phyloP scores from a whole-genome alignment of 2,329 filamentous ascomycete genomes.

The Colletotrichum lentis region DNA sequence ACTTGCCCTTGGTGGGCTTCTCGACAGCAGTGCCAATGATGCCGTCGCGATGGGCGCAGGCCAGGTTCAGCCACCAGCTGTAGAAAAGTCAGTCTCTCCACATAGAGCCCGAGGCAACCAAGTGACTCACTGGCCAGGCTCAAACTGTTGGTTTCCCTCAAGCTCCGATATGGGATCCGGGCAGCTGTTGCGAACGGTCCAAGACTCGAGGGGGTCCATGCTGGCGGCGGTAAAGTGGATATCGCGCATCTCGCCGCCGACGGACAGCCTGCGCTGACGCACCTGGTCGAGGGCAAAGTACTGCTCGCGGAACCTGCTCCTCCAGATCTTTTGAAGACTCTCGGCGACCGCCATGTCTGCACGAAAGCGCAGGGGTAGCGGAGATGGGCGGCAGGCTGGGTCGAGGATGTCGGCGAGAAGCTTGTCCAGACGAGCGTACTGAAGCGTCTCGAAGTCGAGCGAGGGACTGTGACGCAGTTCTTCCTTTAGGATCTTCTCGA shows the following conservation, averaged over 20 bases:
- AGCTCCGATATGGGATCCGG: slow-evolving; percentile 49
- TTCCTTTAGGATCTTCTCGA: slow-evolving; percentile 51
- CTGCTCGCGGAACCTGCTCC: slow-evolving; percentile 53
- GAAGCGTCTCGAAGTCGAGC: slow-evolving; percentile 53
- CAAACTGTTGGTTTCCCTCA: slow-evolving; percentile 53
- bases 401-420: slow-evolving; percentile 52
- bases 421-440: slow-evolving; percentile 53
- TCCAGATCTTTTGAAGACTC: slow-evolving; percentile 54
- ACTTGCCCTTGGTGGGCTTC: slow-evolving; percentile 56
- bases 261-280: slow-evolving; percentile 49
- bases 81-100: slow-evolving; percentile 37
- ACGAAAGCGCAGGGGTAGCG: slow-evolving; percentile 45
- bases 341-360: slow-evolving; percentile 50
- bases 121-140: slow-evolving; percentile 58
- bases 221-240: slow-evolving; percentile 50
- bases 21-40: slow-evolving; percentile 58
- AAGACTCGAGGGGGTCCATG: slow-evolving; percentile 46
- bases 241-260: slow-evolving; percentile 52
- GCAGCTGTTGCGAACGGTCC: slow-evolving; percentile 47
- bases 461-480: slow-evolving; percentile 48
- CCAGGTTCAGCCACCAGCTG: slow-evolving; percentile 67
- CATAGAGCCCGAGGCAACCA: background rate
- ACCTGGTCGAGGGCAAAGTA: slow-evolving; percentile 57
- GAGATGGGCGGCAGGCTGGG: slow-evolving; percentile 42
- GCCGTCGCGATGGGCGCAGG: slow-evolving; percentile 64